Evolutionary conservation across 257 asterid species (phyloP).

Genomic region (Solanum appendiculatum): DNA sequence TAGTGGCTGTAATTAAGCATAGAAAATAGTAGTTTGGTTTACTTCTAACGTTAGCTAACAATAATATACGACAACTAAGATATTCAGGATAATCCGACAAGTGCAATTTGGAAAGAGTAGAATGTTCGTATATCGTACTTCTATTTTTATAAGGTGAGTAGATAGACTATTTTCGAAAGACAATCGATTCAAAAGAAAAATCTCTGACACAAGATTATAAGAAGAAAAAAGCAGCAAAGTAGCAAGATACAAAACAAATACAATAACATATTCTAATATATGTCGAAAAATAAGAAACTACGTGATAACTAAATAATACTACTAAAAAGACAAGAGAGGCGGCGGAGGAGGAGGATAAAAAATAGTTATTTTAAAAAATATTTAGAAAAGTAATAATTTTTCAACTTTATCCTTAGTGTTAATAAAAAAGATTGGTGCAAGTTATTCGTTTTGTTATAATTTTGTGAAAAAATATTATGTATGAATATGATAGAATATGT

Average conservation of each 20-base stretch:
- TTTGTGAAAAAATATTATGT: neutral
- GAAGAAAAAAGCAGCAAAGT: neutral
- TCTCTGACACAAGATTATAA: neutral
- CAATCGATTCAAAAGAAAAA: too few relatives aligned
- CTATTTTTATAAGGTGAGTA: too few relatives aligned
- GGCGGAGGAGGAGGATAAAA: too few relatives aligned
- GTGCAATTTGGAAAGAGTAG: too few relatives aligned
- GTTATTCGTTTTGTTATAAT: neutral
- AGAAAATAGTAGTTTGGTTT: neutral
- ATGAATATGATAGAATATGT: neutral
- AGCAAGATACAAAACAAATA: neutral
- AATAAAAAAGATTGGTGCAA: neutral
- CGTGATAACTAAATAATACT: too few relatives aligned
- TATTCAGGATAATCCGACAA: too few relatives aligned
- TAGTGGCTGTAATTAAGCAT: neutral
- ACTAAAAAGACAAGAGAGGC: too few relatives aligned
- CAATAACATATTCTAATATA: neutral
- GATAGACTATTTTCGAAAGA: too few relatives aligned
- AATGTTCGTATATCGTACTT: too few relatives aligned
- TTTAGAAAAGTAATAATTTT: neutral
- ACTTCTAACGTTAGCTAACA: neutral
- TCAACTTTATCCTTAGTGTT: neutral
- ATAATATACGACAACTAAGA: too few relatives aligned
- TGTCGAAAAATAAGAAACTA: too few relatives aligned
- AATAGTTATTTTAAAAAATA: neutral